Conservation (phyloP, 1,284 basidiomycete species). For the Blastosporella zonata region DNA sequence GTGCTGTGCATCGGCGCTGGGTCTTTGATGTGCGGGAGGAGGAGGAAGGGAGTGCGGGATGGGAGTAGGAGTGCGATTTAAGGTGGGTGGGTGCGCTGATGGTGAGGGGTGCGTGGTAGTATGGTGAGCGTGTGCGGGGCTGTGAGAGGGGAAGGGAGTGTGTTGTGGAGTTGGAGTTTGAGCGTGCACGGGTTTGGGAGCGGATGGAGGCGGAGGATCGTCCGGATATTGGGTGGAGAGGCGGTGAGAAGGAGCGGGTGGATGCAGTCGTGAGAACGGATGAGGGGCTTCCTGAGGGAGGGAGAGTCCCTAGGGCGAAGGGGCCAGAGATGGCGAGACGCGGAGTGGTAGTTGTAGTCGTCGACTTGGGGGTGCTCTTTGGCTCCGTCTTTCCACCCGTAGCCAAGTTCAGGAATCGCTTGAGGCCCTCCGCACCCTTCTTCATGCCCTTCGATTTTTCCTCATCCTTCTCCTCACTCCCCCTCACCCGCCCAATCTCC, state of each 20-base stretch:
- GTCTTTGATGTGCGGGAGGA: background rate
- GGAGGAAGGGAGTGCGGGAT: constrained; percentile 1
- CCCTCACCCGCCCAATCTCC: background rate
- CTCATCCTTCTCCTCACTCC: background rate
- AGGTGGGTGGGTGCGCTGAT: constrained; percentile 8
- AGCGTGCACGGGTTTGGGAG: constrained; percentile 11
- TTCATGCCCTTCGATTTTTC: constrained; percentile 8
- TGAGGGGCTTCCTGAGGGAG: constrained; percentile 14
- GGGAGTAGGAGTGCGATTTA: constrained; percentile 16
- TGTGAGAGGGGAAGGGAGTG: constrained; percentile 10
- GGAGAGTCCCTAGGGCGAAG: constrained; percentile 34
- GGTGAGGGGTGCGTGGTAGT: constrained; percentile 5
- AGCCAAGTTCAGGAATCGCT: constrained; percentile 31
- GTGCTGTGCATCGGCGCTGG: constrained; percentile 1
- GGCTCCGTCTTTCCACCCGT: constrained; percentile 3
- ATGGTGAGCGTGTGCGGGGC: constrained; percentile 12
- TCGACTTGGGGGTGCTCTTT: constrained; percentile 11
- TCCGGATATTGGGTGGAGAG: constrained; percentile 7
- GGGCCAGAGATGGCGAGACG: constrained; percentile 31
- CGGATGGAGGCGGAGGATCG: constrained; percentile 18
- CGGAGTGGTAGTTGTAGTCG: background rate
- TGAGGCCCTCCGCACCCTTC: constrained; percentile 21
- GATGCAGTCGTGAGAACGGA: constrained; percentile 16
- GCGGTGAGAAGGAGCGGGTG: constrained; percentile 7
- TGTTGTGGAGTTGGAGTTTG: constrained; percentile 13